phyloP scores from a whole-genome alignment of 2,329 filamentous ascomycete species.

The Aspergillus ustus region DNA sequence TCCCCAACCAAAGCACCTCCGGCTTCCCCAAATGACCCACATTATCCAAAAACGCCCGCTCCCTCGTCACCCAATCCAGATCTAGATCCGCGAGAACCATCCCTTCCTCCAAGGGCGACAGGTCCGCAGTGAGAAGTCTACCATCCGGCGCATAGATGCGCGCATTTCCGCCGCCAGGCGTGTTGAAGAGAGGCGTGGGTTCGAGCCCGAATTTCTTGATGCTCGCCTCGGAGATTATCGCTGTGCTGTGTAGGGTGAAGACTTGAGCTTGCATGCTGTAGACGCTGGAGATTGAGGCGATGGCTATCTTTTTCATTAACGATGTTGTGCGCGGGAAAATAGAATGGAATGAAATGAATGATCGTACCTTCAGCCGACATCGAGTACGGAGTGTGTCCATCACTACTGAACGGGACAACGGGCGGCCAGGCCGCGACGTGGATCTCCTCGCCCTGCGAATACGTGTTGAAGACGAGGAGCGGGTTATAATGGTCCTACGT shows the following conservation, averaged over 20 bases:
- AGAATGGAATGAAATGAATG: too few species aligned
- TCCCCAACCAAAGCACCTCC: background rate
- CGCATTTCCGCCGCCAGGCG: constrained; percentile 1
- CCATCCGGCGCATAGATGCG: constrained; percentile 4
- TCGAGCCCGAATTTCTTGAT: background rate
- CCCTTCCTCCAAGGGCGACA: background rate
- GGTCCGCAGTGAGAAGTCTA: background rate
- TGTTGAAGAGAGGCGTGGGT: background rate
- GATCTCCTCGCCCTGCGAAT: too few species aligned
- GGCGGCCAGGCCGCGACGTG: too few species aligned
- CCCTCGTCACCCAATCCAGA: too few species aligned
- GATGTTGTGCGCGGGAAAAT: too few species aligned
- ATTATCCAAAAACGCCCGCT: background rate
- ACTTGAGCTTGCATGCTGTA: background rate
- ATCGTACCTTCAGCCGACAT: too few species aligned
- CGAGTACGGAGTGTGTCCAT: too few species aligned
- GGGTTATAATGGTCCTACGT: too few species aligned
- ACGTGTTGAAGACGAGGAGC: too few species aligned
- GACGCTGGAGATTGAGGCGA: background rate
- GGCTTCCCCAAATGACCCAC: too few species aligned
- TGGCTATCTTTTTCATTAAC: background rate
- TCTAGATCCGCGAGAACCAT: too few species aligned
- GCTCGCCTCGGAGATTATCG: background rate
- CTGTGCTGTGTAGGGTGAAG: background rate
- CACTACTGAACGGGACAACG: too few species aligned